Percentiles rank a stretch among this genome's conserved stretches.
Conservation (phyloP, 441 rosid genomes). For the Erysimum pusillum region DNA sequence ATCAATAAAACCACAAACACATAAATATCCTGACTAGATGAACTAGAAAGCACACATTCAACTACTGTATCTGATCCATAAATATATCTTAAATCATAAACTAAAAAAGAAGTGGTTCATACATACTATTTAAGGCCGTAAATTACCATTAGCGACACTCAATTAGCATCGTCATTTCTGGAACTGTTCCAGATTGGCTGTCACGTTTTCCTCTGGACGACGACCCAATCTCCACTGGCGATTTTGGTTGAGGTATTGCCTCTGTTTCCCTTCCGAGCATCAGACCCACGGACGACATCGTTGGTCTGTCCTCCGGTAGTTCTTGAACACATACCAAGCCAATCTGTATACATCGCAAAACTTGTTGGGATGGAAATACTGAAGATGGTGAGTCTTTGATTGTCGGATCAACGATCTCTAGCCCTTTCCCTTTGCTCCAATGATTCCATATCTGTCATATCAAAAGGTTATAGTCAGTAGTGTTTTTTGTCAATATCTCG, state of each 20-base stretch:
- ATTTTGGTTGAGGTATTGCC: constrained; percentile 57
- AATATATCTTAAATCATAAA: no score
- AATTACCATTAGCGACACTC: neutral
- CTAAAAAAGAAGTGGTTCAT: no score
- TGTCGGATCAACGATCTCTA: constrained; percentile 58
- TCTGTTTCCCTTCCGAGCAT: constrained; percentile 67
- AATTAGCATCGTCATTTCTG: neutral
- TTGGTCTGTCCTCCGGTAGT: constrained; percentile 68
- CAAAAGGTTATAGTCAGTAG: neutral
- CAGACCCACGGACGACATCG: constrained; percentile 58
- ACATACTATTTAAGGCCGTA: no score
- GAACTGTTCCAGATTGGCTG: neutral
- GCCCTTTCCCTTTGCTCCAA: constrained; percentile 63
- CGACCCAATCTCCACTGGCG: neutral
- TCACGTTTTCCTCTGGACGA: neutral
- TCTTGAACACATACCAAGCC: constrained; percentile 75
- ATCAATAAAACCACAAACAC: no score
- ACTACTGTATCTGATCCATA: no score
- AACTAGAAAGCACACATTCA: no score
- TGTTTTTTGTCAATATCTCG: neutral
- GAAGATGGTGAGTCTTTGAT: constrained; percentile 42
- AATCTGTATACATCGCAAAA: constrained; percentile 67
- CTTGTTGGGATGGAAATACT: constrained; percentile 41
- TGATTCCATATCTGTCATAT: constrained; percentile 61
- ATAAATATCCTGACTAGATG: no score